Percentiles rank a stretch among this genome's conserved stretches.
Conservation (phyloP, 1,139 yeast species). For the Yarrowia galli region DNA sequence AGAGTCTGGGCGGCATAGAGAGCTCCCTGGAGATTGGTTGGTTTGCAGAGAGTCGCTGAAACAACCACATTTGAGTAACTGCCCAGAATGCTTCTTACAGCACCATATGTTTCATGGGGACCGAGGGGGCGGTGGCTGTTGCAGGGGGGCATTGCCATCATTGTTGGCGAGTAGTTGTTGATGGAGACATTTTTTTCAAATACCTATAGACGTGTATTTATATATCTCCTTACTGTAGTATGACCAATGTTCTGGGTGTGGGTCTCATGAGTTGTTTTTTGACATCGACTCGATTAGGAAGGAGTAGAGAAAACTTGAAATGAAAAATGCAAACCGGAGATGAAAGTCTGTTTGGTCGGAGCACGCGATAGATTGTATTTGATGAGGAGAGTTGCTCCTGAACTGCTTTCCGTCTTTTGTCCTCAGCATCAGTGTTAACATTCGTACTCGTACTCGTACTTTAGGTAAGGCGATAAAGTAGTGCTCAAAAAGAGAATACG, state of each 20-base stretch:
- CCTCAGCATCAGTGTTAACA: no score
- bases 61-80: slow-evolving; percentile 15
- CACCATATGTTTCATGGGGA: slow-evolving; percentile 21
- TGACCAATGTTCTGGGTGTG: no score
- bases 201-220: neutral
- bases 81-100: slow-evolving; percentile 12
- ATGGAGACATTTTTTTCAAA: no score
- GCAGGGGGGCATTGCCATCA: no score
- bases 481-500: neutral
- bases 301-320: neutral
- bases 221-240: neutral
- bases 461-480: no score
- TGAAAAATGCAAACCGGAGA: neutral
- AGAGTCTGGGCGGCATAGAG: neutral
- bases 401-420: no score
- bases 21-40: neutral
- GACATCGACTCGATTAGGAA: slow-evolving; percentile 6
- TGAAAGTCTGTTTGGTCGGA: neutral
- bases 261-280: neutral
- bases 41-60: neutral
- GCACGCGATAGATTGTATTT: no score
- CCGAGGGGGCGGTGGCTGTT: neutral
- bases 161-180: no score
- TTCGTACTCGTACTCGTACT: no score
- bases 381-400: no score